phyloP scores from a whole-genome alignment of 2,329 filamentous ascomycete species.

The Ophiosphaerella korrae region DNA sequence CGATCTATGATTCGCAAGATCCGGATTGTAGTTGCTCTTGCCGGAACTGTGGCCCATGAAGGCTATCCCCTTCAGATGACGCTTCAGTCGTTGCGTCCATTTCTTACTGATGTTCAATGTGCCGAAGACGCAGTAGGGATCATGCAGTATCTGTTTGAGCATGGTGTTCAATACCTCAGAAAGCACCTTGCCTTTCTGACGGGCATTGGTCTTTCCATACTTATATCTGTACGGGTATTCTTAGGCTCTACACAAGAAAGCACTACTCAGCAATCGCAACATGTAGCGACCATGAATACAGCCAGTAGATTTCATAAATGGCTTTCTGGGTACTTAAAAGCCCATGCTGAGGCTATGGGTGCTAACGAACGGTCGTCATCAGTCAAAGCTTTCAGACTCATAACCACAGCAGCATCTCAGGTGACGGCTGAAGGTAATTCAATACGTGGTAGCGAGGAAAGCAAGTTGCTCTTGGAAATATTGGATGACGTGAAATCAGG shows the following conservation, averaged over 20 bases:
- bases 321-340: constrained; percentile 72
- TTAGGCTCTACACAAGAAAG: constrained; percentile 75
- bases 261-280: constrained; percentile 84
- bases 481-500: constrained; percentile 71
- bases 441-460: constrained; percentile 73
- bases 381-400: constrained; percentile 64
- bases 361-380: constrained; percentile 32
- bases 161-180: constrained; percentile 68
- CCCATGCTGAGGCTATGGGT: constrained; percentile 48
- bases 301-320: constrained; percentile 77
- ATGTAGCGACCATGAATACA: constrained; percentile 75
- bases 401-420: constrained; percentile 71
- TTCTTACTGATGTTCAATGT: constrained; percentile 82
- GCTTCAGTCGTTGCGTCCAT: constrained; percentile 77
- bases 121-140: constrained; percentile 89
- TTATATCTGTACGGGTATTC: constrained; percentile 79
- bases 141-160: constrained; percentile 78
- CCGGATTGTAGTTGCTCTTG: constrained; percentile 77
- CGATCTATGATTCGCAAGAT: constrained; percentile 87
- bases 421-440: constrained; percentile 73
- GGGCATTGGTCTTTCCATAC: constrained; percentile 77
- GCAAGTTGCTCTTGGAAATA: constrained; percentile 77
- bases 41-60: constrained; percentile 71
- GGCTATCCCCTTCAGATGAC: constrained; percentile 92
- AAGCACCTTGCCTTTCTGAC: constrained; percentile 76